Evolutionary conservation across 192 early-diverging fungal species (phyloP), one percentile per base, ranked within the genome.

Genomic region (Entomortierella chlamydospora): DNA sequence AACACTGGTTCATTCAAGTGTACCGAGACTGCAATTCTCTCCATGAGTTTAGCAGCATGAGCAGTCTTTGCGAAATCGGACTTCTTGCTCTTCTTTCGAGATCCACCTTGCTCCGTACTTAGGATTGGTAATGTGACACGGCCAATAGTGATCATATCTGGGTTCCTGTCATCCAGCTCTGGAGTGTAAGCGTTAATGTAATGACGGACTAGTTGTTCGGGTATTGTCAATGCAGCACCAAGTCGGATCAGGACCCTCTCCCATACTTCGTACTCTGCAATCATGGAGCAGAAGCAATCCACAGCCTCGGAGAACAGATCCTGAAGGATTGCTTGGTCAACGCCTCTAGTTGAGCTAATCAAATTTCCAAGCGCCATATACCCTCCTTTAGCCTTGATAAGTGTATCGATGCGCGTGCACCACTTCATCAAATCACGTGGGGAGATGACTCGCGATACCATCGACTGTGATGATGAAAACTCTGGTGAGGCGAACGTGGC

Each of bases 341-440:
- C 63, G 23, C 84, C 84, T 30, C 70, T 58, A 63, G 78, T 66
- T 33, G 67, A 43, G 11, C 76, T 78, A 41, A 67, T 70, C 50
- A 81, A n/a, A 61, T 66, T 73, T 12, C 64, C 77, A 10, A 81
- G 60, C 6, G 64, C 73, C 23, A 53, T 49, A 31, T 68, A 47
- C 17, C 64, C 54, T n/a, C 62, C 56, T 30, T 82, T 82, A 7
- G 82, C 72, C 13, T 81, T 66, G 13, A 86, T 70, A 13, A 89
- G 63, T 8, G 80, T 73, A 33, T 87, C 83, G 63, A 96, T 86
- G 60, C 97, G 89, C 2, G 84, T 60, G 72, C 95, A 97, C 96
- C 96, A 99, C 65, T 95, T 95, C 81, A 97, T 86, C 41, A 99
- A 81, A 78, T 97, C 97, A 53, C 97, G 87, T 8, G 95, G 86